Conservation (phyloP, 352 stramenopile species). For the Blastocystis hominis region DNA sequence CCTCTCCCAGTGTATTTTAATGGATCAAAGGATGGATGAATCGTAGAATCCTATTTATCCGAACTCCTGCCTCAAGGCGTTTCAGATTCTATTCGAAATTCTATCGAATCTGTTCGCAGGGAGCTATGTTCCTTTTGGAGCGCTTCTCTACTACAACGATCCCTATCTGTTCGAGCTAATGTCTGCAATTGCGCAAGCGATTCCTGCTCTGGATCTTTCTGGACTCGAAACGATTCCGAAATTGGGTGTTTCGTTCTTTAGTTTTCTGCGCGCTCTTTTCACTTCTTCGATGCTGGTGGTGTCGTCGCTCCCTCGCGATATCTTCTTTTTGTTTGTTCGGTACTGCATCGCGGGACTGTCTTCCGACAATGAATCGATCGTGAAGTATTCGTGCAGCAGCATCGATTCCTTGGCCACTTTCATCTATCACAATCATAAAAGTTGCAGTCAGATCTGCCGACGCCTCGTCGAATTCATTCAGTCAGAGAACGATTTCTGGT, state of each 20-base stretch:
- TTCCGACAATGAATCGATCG: slow-evolving; percentile 14
- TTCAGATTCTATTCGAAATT: not conserved
- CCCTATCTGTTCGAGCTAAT: not conserved
- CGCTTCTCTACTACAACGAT: slow-evolving; percentile 22
- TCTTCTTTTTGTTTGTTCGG: not conserved
- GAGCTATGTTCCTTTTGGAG: slow-evolving; percentile 10
- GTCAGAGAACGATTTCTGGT: not conserved
- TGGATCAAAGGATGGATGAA: not conserved
- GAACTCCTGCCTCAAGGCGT: not conserved
- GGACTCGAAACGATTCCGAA: not conserved
- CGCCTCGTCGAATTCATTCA: not conserved
- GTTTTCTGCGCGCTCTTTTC: not conserved
- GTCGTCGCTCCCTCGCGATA: not conserved
- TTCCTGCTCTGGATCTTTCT: not conserved
- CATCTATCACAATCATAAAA: not conserved
- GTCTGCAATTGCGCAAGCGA: not conserved
- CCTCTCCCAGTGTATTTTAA: not conserved
- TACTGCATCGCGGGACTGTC: not conserved
- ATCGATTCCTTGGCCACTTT: slow-evolving; percentile 22
- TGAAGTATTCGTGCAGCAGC: not conserved
- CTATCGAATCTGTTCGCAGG: not conserved
- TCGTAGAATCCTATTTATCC: not conserved
- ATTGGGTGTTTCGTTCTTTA: not conserved
- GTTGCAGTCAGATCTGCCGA: not conserved
- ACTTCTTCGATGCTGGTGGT: slow-evolving; percentile 1